Base-by-base conservation (phyloP, 352 stramenopile genomes). In the Phytophthora hibernalis region DNA sequence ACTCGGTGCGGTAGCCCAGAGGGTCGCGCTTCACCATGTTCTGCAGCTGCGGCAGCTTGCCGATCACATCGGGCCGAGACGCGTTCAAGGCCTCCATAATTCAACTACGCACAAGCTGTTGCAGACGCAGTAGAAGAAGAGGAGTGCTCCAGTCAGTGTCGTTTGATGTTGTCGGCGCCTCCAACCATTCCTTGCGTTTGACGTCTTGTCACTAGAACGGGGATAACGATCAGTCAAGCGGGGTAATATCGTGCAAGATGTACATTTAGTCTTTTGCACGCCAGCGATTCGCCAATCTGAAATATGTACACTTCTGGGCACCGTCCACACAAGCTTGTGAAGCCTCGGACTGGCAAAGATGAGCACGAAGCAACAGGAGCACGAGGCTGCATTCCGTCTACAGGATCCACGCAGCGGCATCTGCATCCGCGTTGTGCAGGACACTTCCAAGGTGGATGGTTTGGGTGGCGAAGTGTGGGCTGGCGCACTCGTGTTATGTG, bases 11-110 rank as follows among this genome's bases (percentile, higher is more conserved):
- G 84, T 99, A 99, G 52, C 89, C 95, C 42, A 86, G 65, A 9
- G 97, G 97, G 76, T 99, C 97, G 30, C 98, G 92, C 84, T 99
- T 99, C 35, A 99, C 97, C 69, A 99, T 93, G 84, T 99, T 99
- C 87, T 99, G 97, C 48, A 99, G 86, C 82, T 98, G 95, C 57
- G 96, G 92, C 45, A 99, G 80, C 82, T 97, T 96, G 72, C 82
- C 85, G 70, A 95, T 90, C 83, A 96, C 84, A 79, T 96, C 87
- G 61, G 86, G 83, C 30, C 88, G 81, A 24, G 85, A 93, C 54
- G 83, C 87, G 54, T 90, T 91, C 53, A 93, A 74, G n/a, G 76
- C 73, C 57, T 78, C 65, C 82, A 90, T 93, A 28, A 26, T 52
- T 42, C 24, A 38, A 35, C 13, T 51, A 1, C 30, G n/a, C 24